Conservation (phyloP, 2,329 filamentous ascomycete species). For the Lecanicillium sp. region DNA sequence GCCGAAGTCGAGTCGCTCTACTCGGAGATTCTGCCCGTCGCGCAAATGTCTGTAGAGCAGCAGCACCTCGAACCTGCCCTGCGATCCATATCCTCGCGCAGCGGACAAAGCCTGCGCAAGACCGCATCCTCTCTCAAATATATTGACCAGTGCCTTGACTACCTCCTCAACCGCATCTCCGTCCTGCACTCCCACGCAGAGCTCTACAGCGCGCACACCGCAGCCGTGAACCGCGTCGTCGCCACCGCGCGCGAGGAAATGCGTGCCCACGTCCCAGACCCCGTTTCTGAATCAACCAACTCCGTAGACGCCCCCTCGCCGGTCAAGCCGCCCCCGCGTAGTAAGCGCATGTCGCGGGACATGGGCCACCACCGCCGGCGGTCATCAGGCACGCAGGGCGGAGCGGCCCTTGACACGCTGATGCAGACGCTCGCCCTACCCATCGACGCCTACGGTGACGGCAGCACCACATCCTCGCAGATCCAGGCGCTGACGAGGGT, state of each 20-base stretch:
- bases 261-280: slow-evolving; percentile 21
- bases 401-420: slow-evolving; percentile 41
- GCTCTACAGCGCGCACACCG: slow-evolving; percentile 41
- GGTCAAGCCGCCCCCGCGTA: slow-evolving; percentile 27
- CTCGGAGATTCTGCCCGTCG: slow-evolving; percentile 61
- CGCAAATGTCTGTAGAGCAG: slow-evolving; percentile 65
- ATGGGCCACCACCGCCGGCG: slow-evolving; percentile 24
- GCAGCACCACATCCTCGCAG: slow-evolving; percentile 19
- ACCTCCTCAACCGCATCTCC: slow-evolving; percentile 42
- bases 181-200: slow-evolving; percentile 37
- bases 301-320: slow-evolving; percentile 25
- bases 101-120: slow-evolving; percentile 37
- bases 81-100: slow-evolving; percentile 36
- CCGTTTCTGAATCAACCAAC: background rate
- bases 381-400: slow-evolving; percentile 32
- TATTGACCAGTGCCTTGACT: slow-evolving; percentile 46
- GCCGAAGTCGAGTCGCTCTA: slow-evolving; percentile 65
- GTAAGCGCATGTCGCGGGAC: slow-evolving; percentile 13
- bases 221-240: slow-evolving; percentile 32
- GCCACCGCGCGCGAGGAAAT: slow-evolving; percentile 41
- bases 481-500: slow-evolving; percentile 29
- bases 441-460: slow-evolving; percentile 29
- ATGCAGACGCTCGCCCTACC: slow-evolving; percentile 41
- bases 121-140: slow-evolving; percentile 45
- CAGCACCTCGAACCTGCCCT: slow-evolving; percentile 59